phyloP scores from a whole-genome alignment of 306 rosid species.

The Canavalia gladiata region DNA sequence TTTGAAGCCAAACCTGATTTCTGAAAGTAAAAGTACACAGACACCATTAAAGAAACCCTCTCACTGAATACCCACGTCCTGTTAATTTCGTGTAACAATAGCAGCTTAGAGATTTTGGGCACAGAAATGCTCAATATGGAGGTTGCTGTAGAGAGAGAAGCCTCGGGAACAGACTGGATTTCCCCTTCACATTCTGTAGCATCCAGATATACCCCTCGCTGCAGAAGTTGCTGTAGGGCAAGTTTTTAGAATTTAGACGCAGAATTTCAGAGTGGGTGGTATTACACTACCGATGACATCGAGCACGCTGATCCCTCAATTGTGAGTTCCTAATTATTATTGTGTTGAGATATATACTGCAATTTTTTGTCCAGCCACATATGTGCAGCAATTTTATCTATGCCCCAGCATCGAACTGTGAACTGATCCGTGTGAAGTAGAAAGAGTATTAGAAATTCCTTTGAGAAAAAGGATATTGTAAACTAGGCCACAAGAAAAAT shows the following conservation, averaged over 20 bases:
- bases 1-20: conserved; percentile 30
- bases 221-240: conserved; percentile 13
- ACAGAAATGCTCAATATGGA: conserved; percentile 43
- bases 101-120: conserved; percentile 26
- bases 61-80: conserved; percentile 9
- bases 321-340: conserved; percentile 53
- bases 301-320: conserved; percentile 52
- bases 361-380: neutral
- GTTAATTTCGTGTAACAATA: conserved; percentile 38
- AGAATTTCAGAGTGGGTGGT: conserved; percentile 38
- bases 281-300: conserved; percentile 53
- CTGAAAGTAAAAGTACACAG: conserved; percentile 44
- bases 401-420: neutral
- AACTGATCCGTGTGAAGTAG: neutral
- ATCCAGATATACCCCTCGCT: conserved; percentile 36
- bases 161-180: conserved; percentile 43
- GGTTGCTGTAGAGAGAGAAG: conserved; percentile 46
- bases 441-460: neutral
- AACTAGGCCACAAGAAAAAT: neutral
- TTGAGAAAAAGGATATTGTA: neutral
- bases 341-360: neutral
- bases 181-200: conserved; percentile 47
- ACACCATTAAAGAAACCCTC: conserved; percentile 30
- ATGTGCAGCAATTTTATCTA: neutral
- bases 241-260: conserved; percentile 44